Base-by-base conservation (phyloP, 2,329 filamentous ascomycete genomes). In the Stagonosporopsis chrysanthemi region DNA sequence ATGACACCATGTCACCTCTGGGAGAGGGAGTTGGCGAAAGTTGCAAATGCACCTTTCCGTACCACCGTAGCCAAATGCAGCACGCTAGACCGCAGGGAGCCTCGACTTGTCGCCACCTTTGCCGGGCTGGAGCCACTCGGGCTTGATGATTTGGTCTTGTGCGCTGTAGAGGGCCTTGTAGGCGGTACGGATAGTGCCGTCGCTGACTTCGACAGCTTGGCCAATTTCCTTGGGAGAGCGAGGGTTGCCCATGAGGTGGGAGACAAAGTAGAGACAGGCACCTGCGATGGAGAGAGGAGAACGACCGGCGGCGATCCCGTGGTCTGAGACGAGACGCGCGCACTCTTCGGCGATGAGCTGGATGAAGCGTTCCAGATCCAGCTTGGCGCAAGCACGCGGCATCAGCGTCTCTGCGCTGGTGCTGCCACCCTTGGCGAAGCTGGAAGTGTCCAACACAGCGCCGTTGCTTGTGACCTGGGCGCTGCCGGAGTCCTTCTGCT, bases 221-320 rank as follows among this genome's bases (percentile, higher is more conserved):
- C 92, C 90, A 67, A 99, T 97, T 60, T 96, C 90, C 76, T 93
- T 93, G n/a, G 92, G 90, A 6, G 86, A 82, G 69, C 90, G 90
- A 19, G 87, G 82, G 65, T 95, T 86, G 53, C 89, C 90, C 80
- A 97, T 89, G 35, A 98, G 83, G 71, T 94, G 88, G 28, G 91
- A 92, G 4, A 94, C 90, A 87, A 98, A 95, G 82, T 95, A 99
- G 76, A 99, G 97, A 76, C 92, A 96, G 29, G 95, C 93, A 17
- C 93, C 94, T 6, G 96, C 94, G 60, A 96, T 92, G 1, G 94
- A 97, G 45, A 99, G 83, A 19, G 95, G 95, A 56, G 94, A 98
- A 58, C 95, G 91, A 64, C 95, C 95, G 33, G 94, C 93, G 58
- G 98, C 85, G 52, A 92, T 89, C 57, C 91, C 90, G 60, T 91